Evolutionary conservation across 2,329 filamentous ascomycete genomes (phyloP).

Genomic region (Trichoderma sp.): DNA sequence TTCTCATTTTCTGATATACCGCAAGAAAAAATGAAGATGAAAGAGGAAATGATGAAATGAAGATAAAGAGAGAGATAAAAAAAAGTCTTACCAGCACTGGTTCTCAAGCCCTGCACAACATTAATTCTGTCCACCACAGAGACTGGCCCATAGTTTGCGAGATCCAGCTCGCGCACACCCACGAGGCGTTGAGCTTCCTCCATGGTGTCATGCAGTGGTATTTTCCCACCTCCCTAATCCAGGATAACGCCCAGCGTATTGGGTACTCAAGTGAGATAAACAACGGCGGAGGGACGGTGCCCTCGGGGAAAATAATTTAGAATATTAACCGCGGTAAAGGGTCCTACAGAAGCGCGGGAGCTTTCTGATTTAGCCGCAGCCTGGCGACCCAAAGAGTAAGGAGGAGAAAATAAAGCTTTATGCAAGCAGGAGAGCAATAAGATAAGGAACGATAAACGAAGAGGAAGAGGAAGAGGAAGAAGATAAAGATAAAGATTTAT

Average conservation of each 20-base stretch:
- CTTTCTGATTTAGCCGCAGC: constrained; percentile 12
- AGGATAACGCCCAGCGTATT: neutral
- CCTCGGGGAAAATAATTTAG: constrained; percentile 1
- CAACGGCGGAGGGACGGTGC: neutral
- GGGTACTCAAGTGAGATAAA: neutral
- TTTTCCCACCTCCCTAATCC: constrained; percentile 13
- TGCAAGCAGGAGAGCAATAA: neutral
- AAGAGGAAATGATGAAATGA: neutral
- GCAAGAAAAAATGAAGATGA: neutral
- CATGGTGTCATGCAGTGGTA: constrained; percentile 9
- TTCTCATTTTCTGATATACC: neutral
- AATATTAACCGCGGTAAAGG: constrained; percentile 16
- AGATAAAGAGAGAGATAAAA: neutral
- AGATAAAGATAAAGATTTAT: neutral
- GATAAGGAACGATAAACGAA: neutral
- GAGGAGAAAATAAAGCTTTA: neutral
- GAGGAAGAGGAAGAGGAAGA: neutral
- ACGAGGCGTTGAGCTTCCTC: constrained; percentile 17
- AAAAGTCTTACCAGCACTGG: constrained; percentile 56
- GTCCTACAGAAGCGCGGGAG: constrained; percentile 8
- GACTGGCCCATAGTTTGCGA: constrained; percentile 46
- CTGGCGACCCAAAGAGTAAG: neutral
- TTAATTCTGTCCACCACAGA: constrained; percentile 55
- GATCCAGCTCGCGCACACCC: constrained; percentile 47
- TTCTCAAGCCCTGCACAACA: constrained; percentile 55